phyloP scores from a whole-genome alignment of 768 basidiomycete species.

The Auriscalpium microsporum region DNA sequence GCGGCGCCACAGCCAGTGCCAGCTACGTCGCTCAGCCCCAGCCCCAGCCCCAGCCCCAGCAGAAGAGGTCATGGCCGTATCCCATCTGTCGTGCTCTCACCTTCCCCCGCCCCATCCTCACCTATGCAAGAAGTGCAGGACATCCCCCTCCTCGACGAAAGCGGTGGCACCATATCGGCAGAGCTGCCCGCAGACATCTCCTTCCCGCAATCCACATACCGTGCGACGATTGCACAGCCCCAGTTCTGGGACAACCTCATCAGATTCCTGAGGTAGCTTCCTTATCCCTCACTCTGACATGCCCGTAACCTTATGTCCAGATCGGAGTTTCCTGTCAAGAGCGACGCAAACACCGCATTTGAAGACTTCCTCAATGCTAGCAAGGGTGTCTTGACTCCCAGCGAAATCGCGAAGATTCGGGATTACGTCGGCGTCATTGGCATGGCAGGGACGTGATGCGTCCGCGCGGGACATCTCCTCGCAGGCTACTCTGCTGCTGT shows the following conservation, averaged over 20 bases:
- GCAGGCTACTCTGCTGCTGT: too few species aligned
- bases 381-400: constrained; percentile 72
- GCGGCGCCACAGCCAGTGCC: constrained; percentile 3
- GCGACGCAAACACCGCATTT: constrained; percentile 66
- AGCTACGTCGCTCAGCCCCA: background rate
- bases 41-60: constrained; percentile 17
- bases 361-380: constrained; percentile 81
- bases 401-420: constrained; percentile 86
- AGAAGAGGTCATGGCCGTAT: constrained; percentile 51
- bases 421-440: constrained; percentile 82
- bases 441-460: constrained; percentile 66
- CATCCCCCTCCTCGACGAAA: constrained; percentile 63
- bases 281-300: background rate
- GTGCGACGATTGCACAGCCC: constrained; percentile 62
- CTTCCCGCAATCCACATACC: constrained; percentile 32
- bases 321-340: constrained; percentile 50
- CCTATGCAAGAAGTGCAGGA: constrained; percentile 39
- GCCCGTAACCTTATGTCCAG: constrained; percentile 24
- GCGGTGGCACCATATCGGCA: constrained; percentile 35
- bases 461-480: too few species aligned
- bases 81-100: constrained; percentile 58
- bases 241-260: constrained; percentile 72
- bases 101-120: constrained; percentile 60
- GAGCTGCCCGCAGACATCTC: constrained; percentile 23
- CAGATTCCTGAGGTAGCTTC: constrained; percentile 47